phyloP scores from a whole-genome alignment of 345 rosid genomes.

The Pelargonium nanum region DNA sequence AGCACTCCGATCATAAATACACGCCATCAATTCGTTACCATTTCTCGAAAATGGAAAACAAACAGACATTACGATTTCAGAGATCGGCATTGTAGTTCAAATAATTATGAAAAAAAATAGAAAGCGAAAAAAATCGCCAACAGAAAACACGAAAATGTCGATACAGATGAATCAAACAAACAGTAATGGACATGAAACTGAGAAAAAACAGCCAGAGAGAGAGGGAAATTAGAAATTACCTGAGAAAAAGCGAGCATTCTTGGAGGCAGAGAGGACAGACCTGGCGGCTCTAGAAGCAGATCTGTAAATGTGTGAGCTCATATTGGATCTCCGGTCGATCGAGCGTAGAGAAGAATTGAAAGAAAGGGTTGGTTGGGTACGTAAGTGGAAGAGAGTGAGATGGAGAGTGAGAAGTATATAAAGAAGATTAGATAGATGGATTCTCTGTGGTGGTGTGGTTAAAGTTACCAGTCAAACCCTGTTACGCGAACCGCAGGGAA shows the following conservation, averaged over 20 bases:
- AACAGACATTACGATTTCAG: neutral
- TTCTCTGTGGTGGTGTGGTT: neutral
- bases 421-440: neutral
- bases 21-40: neutral
- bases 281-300: slow-evolving; percentile 73
- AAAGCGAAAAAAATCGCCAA: too few relatives aligned
- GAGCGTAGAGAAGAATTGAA: neutral
- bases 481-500: neutral
- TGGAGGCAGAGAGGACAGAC: slow-evolving; percentile 65
- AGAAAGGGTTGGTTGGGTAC: neutral
- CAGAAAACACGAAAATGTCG: neutral
- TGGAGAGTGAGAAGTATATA: neutral
- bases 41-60: neutral
- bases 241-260: slow-evolving; percentile 51
- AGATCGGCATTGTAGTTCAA: neutral
- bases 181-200: neutral
- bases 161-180: neutral
- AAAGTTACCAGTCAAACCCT: neutral
- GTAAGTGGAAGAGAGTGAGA: neutral
- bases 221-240: slow-evolving; percentile 24
- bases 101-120: neutral
- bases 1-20: too few relatives aligned
- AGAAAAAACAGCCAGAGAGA: neutral
- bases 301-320: slow-evolving; percentile 71
- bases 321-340: slow-evolving; percentile 13